Evolutionary conservation across 345 rosid genomes (phyloP), one percentile per base, ranked within the genome.

Genomic region (Acer saccharum): DNA sequence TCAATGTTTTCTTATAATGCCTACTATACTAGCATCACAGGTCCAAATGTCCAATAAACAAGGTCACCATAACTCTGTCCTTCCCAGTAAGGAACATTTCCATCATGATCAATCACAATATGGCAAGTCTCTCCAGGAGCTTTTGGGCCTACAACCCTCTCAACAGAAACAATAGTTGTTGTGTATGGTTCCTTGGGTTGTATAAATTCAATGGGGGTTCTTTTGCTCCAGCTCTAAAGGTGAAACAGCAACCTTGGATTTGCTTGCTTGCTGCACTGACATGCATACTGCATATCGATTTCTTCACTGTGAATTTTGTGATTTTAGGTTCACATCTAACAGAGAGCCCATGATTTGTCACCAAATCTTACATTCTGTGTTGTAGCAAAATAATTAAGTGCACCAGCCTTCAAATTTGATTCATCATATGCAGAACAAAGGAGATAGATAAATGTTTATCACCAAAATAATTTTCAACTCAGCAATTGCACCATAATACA

Each of bases 11-110:
- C n/a, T n/a, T n/a, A n/a, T n/a, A n/a, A n/a, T n/a, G n/a, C n/a
- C n/a, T n/a, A n/a, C n/a, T n/a, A n/a, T n/a, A n/a, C n/a, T n/a
- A n/a, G n/a, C n/a, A n/a, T n/a, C n/a, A n/a, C n/a, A n/a, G n/a
- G n/a, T n/a, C n/a, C n/a, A n/a, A n/a, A n/a, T n/a, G n/a, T n/a
- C n/a, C n/a, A n/a, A n/a, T n/a, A n/a, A n/a, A n/a, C n/a, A n/a
- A n/a, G n/a, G n/a, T n/a, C 95, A 74, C 99, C 99, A 71, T 90
- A 96, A 89, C 99, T 93, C 85, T 96, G 99, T 75, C 99, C 99
- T 91, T 96, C 99, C 99, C 98, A 96, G 50, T 96, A 96, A 69
- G 99, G 99, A 79, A 92, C 95, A 63, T 96, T 92, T 16, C 98
- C 94, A 21, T 87, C 93, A 60, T 96, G 99, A 83, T 96, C 93